Evolutionary conservation across 2,329 filamentous ascomycete species (phyloP), one percentile per base, ranked within the genome.

Genomic region (Colletotrichum chlorophyti): DNA sequence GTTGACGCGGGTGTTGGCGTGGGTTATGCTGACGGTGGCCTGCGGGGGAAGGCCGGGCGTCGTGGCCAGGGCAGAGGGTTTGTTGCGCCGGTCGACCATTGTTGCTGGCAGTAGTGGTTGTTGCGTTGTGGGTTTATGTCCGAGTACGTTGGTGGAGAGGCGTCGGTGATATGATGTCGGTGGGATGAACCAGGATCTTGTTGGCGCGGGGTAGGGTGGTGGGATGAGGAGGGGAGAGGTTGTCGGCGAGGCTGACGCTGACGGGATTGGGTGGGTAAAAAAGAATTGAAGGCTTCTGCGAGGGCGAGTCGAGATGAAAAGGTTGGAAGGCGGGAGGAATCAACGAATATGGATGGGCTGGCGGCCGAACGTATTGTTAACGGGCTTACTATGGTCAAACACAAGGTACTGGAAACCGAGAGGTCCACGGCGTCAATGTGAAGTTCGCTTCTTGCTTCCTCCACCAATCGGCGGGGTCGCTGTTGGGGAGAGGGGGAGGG

Each of bases 1-100:
- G n/a, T 85, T 84, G 48, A 98, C 88, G 60, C 85, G 86, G 59
- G 84, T 83, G 74, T 87, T 87, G 70, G 86, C 85, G 67, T 91
- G 83, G 24, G 87, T 84, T 69, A 93, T 87, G 72, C 85, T 85
- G 69, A 97, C 90, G 64, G 88, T 86, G 29, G 94, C 76, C 70
- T 87, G 91, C 43, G 93, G 90, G 14, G 91, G 87, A 14, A 89
- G 82, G 49, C 87, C 86, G 7, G 90, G 89, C 7, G 90, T 89
- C 63, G 91, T 82, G 51, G 91, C 86, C 68, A 94, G 85, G 34
- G 91, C 88, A 50, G 87, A 82, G 55, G 92, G 91, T 72, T 92
- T 95, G 77, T 96, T 91, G 65, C 88, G 85, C 72, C 93, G 89
- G 71, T 96, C 92, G 76, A 96, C 90, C 85, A 90, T 90, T 55